phyloP scores from a whole-genome alignment of 2,329 filamentous ascomycete species.

The Botrytis galanthina region DNA sequence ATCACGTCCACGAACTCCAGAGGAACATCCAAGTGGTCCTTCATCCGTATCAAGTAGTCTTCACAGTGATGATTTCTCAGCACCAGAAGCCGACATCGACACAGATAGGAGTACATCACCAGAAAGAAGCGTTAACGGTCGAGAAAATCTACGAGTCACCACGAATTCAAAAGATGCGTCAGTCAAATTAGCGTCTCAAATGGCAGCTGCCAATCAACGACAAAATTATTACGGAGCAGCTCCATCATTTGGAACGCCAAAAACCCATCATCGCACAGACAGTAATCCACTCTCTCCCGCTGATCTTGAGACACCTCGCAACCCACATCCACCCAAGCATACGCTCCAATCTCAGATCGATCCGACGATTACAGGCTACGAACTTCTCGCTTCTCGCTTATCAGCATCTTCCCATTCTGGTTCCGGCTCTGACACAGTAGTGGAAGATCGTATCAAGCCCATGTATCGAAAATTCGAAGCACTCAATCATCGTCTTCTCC shows the following conservation, averaged over 20 bases:
- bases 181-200: constrained; percentile 35
- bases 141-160: constrained; percentile 21
- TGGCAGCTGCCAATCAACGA: constrained; percentile 36
- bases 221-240: constrained; percentile 31
- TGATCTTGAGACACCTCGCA: constrained; percentile 33
- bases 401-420: constrained; percentile 35
- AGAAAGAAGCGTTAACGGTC: constrained; percentile 42
- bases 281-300: constrained; percentile 31
- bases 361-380: constrained; percentile 56
- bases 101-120: constrained; percentile 48
- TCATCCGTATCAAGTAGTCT: constrained; percentile 38
- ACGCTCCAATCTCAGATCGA: constrained; percentile 43
- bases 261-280: constrained; percentile 44
- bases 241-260: constrained; percentile 35
- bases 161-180: constrained; percentile 30
- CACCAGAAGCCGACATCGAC: constrained; percentile 40
- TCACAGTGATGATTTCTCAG: constrained; percentile 40
- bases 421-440: constrained; percentile 25
- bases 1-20: constrained; percentile 28
- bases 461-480: constrained; percentile 82
- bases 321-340: constrained; percentile 30
- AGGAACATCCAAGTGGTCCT: constrained; percentile 34
- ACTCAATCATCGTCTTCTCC: constrained; percentile 76
- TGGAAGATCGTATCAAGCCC: constrained; percentile 44
- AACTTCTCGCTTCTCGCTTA: constrained; percentile 58